Conservation (phyloP, 2,329 filamentous ascomycete genomes). For the Epichloe typhina region DNA sequence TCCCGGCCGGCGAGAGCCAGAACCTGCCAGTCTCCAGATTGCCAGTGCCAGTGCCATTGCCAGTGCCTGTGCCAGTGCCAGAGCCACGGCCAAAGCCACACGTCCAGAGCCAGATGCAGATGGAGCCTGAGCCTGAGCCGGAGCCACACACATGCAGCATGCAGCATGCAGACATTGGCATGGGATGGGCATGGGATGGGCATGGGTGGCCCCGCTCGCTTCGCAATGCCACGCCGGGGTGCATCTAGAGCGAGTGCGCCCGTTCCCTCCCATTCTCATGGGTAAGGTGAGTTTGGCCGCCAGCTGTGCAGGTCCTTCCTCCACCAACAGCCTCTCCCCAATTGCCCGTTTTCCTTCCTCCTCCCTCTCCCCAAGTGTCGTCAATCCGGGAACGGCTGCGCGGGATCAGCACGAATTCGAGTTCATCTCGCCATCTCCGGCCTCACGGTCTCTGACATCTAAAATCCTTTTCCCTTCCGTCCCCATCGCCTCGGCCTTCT, state of each 20-base stretch:
- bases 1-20: not conserved
- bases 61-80: not conserved
- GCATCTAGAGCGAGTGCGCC: conserved; percentile 15
- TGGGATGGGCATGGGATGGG: conserved; percentile 5
- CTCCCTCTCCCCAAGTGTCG: conserved; percentile 20
- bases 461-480: not conserved
- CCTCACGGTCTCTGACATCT: not conserved
- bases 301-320: conserved; percentile 26
- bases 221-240: conserved; percentile 15
- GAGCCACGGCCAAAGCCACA: not conserved
- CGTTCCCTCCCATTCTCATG: conserved; percentile 26
- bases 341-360: conserved; percentile 23
- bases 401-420: conserved; percentile 12
- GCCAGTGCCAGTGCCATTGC: not conserved
- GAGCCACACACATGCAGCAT: conserved; percentile 3
- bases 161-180: conserved; percentile 5
- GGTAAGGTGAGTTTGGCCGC: conserved; percentile 30
- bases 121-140: not conserved
- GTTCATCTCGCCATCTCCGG: conserved; percentile 2
- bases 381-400: conserved; percentile 19
- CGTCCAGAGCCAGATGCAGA: not conserved
- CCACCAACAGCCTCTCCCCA: conserved; percentile 26
- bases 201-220: conserved; percentile 16
- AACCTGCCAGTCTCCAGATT: not conserved
- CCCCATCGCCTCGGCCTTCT: conserved; percentile 1